Percentiles rank a stretch among this genome's conserved stretches.
These are phyloP conservation scores for Sporothrix pseudoabietina DNA, from an alignment of 2,329 filamentous ascomycete genomes.

Conservation along the genomic window DNA sequence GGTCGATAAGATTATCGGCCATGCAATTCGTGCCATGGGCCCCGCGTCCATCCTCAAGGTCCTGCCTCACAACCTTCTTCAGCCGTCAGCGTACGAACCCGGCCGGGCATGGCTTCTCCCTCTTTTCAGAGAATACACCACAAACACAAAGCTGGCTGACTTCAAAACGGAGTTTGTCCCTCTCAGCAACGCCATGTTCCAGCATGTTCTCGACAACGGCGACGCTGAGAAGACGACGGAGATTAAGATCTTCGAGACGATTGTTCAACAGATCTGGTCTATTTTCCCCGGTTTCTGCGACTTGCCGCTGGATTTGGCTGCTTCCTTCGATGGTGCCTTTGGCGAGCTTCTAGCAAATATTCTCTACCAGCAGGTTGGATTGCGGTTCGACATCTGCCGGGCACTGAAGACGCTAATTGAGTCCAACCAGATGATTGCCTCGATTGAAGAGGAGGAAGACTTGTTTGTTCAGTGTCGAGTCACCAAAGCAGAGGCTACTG, in stretches of 20 bases:
- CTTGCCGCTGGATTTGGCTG: constrained; percentile 74
- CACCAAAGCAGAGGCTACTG: constrained; percentile 70
- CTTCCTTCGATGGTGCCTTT: constrained; percentile 82
- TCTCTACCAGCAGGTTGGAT: constrained; percentile 85
- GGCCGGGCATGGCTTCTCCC: constrained; percentile 95
- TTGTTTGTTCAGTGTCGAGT: constrained; percentile 77
- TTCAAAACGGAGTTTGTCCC: constrained; percentile 87
- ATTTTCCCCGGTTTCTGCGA: constrained; percentile 94
- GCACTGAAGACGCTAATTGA: constrained; percentile 85
- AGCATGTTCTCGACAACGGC: constrained; percentile 81
- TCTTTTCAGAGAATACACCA: constrained; percentile 82
- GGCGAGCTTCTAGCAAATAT: constrained; percentile 90
- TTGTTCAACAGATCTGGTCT: constrained; percentile 95
- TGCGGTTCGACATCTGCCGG: constrained; percentile 84
- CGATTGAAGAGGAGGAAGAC: constrained; percentile 71
- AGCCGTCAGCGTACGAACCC: constrained; percentile 73
- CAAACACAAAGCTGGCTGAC: constrained; percentile 83
- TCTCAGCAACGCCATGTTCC: constrained; percentile 86
- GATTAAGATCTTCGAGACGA: constrained; percentile 94
- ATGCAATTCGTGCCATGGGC: constrained; percentile 86
- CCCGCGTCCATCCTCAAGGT: constrained; percentile 80
- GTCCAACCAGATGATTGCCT: constrained; percentile 80
- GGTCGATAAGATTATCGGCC: constrained; percentile 85
- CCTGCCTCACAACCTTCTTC: constrained; percentile 81
- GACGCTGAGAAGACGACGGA: constrained; percentile 88